Evolutionary conservation across 306 rosid species (phyloP).

Genomic region (Bauhinia variegata): DNA sequence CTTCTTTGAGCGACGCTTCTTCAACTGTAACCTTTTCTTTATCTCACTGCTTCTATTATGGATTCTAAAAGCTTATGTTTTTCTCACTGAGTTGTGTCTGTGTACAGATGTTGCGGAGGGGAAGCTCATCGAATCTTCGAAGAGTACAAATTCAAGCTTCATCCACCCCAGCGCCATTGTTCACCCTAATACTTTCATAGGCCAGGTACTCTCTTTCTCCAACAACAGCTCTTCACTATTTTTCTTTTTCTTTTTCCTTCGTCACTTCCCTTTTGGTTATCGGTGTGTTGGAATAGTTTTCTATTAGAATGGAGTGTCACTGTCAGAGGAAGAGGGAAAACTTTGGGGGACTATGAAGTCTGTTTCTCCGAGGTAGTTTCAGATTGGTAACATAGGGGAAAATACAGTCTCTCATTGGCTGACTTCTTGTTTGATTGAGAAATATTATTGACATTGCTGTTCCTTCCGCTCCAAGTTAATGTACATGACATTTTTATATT

Average conservation of each 20-base stretch:
- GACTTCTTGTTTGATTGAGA: background rate
- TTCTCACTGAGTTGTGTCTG: background rate
- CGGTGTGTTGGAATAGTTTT: background rate
- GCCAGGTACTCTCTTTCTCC: slow-evolving; percentile 53
- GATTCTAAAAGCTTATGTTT: too few relatives aligned
- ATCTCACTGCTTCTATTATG: background rate
- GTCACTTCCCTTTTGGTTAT: background rate
- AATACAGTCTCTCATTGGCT: background rate
- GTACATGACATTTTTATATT: background rate
- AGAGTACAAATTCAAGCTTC: slow-evolving; percentile 32
- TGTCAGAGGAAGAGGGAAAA: background rate
- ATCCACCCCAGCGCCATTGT: slow-evolving; percentile 73
- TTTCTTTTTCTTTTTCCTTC: slow-evolving; percentile 1
- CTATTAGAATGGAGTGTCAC: background rate
- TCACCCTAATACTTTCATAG: slow-evolving; percentile 75
- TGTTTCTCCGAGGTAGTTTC: slow-evolving; percentile 6
- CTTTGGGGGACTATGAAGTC: background rate
- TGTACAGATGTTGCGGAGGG: slow-evolving; percentile 44
- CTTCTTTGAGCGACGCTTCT: slow-evolving; percentile 43
- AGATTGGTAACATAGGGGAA: background rate
- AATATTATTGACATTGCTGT: background rate
- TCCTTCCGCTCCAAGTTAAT: background rate
- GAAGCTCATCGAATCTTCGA: slow-evolving; percentile 29
- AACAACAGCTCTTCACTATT: background rate
- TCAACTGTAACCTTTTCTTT: slow-evolving; percentile 27